Conservation (phyloP, 805 yeast species). For the Wickerhamiella brachini region DNA sequence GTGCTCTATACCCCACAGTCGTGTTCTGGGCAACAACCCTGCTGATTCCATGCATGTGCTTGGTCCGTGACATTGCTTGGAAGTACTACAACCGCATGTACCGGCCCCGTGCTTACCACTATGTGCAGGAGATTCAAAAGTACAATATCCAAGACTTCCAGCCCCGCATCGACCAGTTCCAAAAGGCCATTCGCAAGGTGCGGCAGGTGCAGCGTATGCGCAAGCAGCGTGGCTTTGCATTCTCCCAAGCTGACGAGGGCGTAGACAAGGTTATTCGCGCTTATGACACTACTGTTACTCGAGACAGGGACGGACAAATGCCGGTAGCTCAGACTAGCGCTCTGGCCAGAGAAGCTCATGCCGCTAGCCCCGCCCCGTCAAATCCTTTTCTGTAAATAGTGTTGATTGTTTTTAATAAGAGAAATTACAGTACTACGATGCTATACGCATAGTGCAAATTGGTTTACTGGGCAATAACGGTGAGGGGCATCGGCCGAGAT, state of each 20-base stretch:
- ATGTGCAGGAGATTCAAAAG: conserved; percentile 93
- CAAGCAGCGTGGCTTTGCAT: conserved; percentile 97
- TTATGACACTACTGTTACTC: conserved; percentile 57
- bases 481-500: neutral
- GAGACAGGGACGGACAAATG: neutral
- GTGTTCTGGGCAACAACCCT: conserved; percentile 75
- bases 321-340: neutral
- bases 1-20: conserved; percentile 60
- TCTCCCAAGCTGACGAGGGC: conserved; percentile 90
- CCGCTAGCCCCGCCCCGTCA: neutral
- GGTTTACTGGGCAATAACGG: no score
- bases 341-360: no score
- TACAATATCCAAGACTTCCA: conserved; percentile 84
- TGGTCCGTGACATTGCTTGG: conserved; percentile 83
- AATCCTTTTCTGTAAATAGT: neutral
- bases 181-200: conserved; percentile 90
- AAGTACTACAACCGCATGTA: conserved; percentile 87
- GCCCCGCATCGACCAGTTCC: conserved; percentile 95
- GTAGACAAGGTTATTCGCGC: conserved; percentile 83
- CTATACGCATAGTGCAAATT: no score
- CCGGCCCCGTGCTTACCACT: conserved; percentile 83
- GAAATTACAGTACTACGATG: no score
- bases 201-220: conserved; percentile 97
- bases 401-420: no score
- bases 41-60: conserved; percentile 63